Base-by-base conservation (phyloP, 495 filamentous ascomycete genomes). In the Aspergillus conjunctus region DNA sequence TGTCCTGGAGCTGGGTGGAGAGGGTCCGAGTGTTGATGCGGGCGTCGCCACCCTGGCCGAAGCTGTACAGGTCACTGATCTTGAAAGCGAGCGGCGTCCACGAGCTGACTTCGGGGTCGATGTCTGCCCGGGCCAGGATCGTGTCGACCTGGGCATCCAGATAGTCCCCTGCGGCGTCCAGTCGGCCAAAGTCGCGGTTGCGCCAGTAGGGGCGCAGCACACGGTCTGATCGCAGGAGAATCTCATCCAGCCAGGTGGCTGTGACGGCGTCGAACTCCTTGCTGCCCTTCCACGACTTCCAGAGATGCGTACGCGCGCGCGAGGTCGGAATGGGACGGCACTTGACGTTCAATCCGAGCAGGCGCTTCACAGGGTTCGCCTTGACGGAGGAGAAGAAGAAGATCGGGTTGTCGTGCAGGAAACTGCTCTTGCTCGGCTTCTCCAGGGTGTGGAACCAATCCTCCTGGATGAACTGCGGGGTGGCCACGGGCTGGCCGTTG, bases 61-160 rank as follows among this genome's bases (percentile, higher is more conserved):
- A 86, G 64, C 79, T 83, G 65, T 81, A 83, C 21, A 87, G 69
- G 65, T 88, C 85, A 20, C 79, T 79, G 10, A 84, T 76, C 65
- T 86, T 87, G 65, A 85, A 78, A 7, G 85, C 85, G 8, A 87
- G 66, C 1, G 82, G 77, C 20, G 74, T 85, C 82, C 81, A 87
- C 39, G 72, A 78, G 60, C 73, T 83, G 57, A 82, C 78, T 51
- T 83, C 78, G 55, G 81, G 80, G 51, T 85, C 82, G 22, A 88
- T 69, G 59, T 88, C 85, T 8, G 83, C 79, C 30, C 80, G 83
- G 0, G 85, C 82, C 68, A 85, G 81, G 58, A 88, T 78, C 2
- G 80, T 77, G 65, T 87, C 84, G 6, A 79, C 81, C 34, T 79
- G 75, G 8, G 75, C 66, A 33, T 84, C 77, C 11, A 88, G 75